A percentile compares a stretch with the other conserved stretches of the same genome.
phyloP scores from a whole-genome alignment of 2,329 filamentous ascomycete genomes.

The Elsinoe fawcettii region DNA sequence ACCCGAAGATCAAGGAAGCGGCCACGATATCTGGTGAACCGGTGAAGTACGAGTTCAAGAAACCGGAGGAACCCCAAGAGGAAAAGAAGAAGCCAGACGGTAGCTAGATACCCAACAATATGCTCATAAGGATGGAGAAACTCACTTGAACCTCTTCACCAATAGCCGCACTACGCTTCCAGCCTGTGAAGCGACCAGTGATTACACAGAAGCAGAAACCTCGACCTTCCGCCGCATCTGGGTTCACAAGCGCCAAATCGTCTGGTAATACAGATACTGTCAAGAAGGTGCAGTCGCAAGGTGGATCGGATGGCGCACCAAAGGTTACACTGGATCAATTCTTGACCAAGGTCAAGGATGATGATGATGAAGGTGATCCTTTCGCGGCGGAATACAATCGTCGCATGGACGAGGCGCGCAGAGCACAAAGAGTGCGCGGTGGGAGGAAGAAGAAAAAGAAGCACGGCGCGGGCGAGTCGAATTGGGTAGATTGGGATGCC shows the following conservation, averaged over 20 bases:
- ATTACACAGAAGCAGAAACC: slow-evolving; percentile 53
- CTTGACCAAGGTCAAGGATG: slow-evolving; percentile 76
- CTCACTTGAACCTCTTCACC: slow-evolving; percentile 40
- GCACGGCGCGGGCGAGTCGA: slow-evolving; percentile 29
- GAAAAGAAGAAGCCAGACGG: slow-evolving; percentile 53
- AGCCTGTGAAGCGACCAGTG: slow-evolving; percentile 74
- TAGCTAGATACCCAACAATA: slow-evolving; percentile 38
- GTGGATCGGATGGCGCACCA: slow-evolving; percentile 16
- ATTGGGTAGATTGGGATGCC: slow-evolving; percentile 67
- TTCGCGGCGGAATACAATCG: slow-evolving; percentile 18
- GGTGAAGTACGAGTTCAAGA: slow-evolving; percentile 65
- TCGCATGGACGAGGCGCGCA: slow-evolving; percentile 16
- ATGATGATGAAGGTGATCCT: slow-evolving; percentile 56
- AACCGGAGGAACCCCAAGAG: slow-evolving; percentile 43
- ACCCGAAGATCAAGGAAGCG: slow-evolving; percentile 37
- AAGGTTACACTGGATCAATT: slow-evolving; percentile 71
- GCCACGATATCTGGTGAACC: slow-evolving; percentile 72
- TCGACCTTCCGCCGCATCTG: slow-evolving; percentile 43
- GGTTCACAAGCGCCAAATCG: slow-evolving; percentile 23
- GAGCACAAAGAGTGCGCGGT: slow-evolving; percentile 61
- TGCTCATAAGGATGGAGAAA: slow-evolving; percentile 30
- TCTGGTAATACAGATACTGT: slow-evolving; percentile 21
- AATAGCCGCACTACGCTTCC: slow-evolving; percentile 67
- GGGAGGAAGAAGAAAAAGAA: slow-evolving; percentile 62
- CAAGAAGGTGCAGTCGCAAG: slow-evolving; percentile 17